Evolutionary conservation across 2,329 filamentous ascomycete species (phyloP), one percentile per base, ranked within the genome.

Genomic region (Colletotrichum noveboracense): DNA sequence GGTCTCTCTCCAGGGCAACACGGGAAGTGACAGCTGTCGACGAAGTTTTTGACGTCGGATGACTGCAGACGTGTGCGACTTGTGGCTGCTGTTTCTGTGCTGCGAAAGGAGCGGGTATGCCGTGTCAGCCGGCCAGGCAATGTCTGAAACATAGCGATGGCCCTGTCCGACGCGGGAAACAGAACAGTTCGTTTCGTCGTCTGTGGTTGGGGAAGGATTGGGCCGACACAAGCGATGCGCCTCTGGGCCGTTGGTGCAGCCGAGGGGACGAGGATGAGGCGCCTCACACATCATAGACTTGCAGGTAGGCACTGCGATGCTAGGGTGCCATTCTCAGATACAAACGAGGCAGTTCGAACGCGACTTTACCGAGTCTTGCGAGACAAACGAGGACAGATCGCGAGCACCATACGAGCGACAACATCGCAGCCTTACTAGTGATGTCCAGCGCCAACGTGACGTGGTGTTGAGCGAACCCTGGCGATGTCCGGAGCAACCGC

Each of bases 21-120:
- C 56, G 66, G 66, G 26, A 38, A 56, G 71, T 74, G 71, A 74
- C 71, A 61, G 71, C 71, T 74, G 68, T 74, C 60, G 60, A 24
- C 28, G 56, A 36, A 66, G 68, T 21, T 36, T 66, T 74, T 71
- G 68, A 74, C 71, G 71, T 74, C 71, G 68, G 71, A 43, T 30
- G 36, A 60, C 67, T 66, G 67, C 71, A 74, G 60, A 66, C n/a
- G 26, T 9, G 60, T 65, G 43, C 60, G 13, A 52, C 48, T 48
- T 56, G 58, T 34, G 9, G 21, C 52, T 38, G 66, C 36, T 66
- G 52, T 34, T 58, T 26, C 67, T 28, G 38, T 65, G 43, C 18
- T 24, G 28, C 58, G 24, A 61, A 52, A 21, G 58, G 48, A 24
- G 71, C 48, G 65, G 60, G n/a, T 66, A 66, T 66, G 67, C 32